Evolutionary conservation across 2,329 filamentous ascomycete genomes (phyloP), one percentile per base, ranked within the genome.

Genomic region (Curvularia lunata): DNA sequence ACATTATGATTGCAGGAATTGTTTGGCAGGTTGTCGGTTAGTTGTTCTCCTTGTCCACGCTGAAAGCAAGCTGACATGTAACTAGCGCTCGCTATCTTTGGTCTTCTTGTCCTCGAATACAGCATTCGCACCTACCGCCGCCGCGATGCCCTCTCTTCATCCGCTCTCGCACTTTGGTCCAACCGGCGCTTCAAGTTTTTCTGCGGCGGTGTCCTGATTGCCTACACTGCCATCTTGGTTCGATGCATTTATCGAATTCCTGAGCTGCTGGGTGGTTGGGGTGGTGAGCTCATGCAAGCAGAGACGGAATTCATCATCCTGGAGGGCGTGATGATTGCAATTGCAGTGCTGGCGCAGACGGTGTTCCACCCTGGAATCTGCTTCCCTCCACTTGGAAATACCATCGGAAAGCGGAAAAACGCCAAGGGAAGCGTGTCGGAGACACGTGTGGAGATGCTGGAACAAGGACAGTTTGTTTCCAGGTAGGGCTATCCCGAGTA

Each of bases 1-100:
- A 84, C 57, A 79, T 86, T 54, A 85, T 86, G 73, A 81, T 86
- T 47, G 79, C 83, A 0, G 85, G 84, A 56, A 81, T 87, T 21
- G 79, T 80, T 1, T 81, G 82, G 62, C 85, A 86, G 70, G 83
- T 87, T 16, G 77, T 78, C 5, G 83, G 83, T 5, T 58, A 58
- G 63, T 58, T 1, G 81, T 41, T 43, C 81, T 49, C 16, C 13
- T 12, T 13, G 19, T 37, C n/a, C 18, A 30, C 5, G 18, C 18
- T 40, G 2, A 2, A n/a, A 40, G 7, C 40, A 9, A 34, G n/a
- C 59, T 65, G 40, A 62, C 42, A 25, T 63, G 78, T 9, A 7
- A 30, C n/a, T n/a, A 68, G 66, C 64, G 2, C 61, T 70, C 18
- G 68, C 81, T 13, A 78, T 81, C 59, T 85, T 84, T 66, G 75